Evolutionary conservation across 2,329 filamentous ascomycete species (phyloP), one percentile per base, ranked within the genome.

Genomic region (Rhynchosporium secalis): DNA sequence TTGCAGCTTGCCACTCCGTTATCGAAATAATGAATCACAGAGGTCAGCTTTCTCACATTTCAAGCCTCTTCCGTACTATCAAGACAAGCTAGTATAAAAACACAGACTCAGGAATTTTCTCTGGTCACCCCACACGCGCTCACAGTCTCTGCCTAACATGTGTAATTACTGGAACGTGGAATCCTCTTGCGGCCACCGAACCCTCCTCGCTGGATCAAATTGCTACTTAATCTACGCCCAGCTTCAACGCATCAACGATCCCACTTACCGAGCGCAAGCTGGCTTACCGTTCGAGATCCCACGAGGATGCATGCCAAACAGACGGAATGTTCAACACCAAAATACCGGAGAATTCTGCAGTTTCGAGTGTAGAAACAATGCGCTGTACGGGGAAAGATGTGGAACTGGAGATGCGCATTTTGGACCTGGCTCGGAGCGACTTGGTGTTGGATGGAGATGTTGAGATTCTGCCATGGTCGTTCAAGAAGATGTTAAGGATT

Each of bases 241-340:
- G 56, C 66, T 74, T 1, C 69, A 72, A 62, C 67, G 72, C 12
- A 72, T 73, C 61, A 73, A 73, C 60, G 56, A 72, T 29, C 72
- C 72, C 0, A 36, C 54, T 40, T 69, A 72, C 51, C 56, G 41
- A 15, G 54, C 61, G 10, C 57, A 61, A 12, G 47, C 56, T 3
- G 60, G 60, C 38, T 8, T 73, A 15, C 71, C 71, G 1, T 73
- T 73, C 55, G 61, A 71, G 33, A 62, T 73, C 9, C 70, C 72
- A 10, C 55, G 54, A 5, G 51, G 62, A 43, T 73, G 72, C 62
- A 56, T 67, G 12, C 71, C 71, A 28, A 68, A 71, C 58, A 57
- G 55, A 41, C 31, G 58, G 38, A 73, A 73, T 58, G 54, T 70
- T 8, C 60, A 47, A 4, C 61, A 60, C 28, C 65, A 62, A 48